Conservation (phyloP, 352 stramenopile genomes). For the Globisporangium polare region DNA sequence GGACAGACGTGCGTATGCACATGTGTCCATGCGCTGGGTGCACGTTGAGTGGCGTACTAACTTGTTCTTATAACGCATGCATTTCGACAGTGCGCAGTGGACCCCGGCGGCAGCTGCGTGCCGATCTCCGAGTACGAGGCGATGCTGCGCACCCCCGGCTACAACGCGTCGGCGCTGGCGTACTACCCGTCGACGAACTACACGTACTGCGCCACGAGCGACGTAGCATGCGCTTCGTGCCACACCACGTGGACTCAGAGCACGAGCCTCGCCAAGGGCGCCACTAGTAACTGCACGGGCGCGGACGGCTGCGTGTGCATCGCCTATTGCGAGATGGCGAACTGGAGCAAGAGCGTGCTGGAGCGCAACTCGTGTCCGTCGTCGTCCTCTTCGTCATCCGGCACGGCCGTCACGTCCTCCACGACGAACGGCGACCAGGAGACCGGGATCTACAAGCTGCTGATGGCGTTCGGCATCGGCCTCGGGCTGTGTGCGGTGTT, state of each 20-base stretch:
- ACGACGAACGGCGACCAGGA: background rate
- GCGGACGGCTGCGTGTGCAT: conserved; percentile 38
- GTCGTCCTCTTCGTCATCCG: background rate
- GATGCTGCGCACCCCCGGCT: conserved; percentile 18
- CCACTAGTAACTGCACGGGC: conserved; percentile 27
- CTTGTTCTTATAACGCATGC: background rate
- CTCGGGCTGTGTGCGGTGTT: conserved; percentile 9
- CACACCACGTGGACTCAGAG: conserved; percentile 15
- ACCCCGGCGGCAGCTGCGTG: conserved; percentile 29
- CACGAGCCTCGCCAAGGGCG: conserved; percentile 17
- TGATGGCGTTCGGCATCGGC: conserved; percentile 7
- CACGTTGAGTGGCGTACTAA: background rate
- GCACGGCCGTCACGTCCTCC: too few species aligned
- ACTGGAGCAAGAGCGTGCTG: conserved; percentile 23
- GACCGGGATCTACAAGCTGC: conserved; percentile 1
- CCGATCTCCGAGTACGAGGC: conserved; percentile 26
- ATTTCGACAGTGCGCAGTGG: conserved; percentile 25
- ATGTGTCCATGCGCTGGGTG: background rate
- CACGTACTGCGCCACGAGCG: conserved; percentile 30
- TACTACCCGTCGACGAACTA: conserved; percentile 32
- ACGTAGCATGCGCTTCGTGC: conserved; percentile 26
- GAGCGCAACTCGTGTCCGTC: background rate
- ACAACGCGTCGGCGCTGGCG: conserved; percentile 27
- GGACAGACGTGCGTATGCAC: conserved; percentile 19
- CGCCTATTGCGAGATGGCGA: conserved; percentile 24